Evolutionary conservation across 495 filamentous ascomycete species (phyloP), one percentile per base, ranked within the genome.

Genomic region (Aspergillus biplanus): DNA sequence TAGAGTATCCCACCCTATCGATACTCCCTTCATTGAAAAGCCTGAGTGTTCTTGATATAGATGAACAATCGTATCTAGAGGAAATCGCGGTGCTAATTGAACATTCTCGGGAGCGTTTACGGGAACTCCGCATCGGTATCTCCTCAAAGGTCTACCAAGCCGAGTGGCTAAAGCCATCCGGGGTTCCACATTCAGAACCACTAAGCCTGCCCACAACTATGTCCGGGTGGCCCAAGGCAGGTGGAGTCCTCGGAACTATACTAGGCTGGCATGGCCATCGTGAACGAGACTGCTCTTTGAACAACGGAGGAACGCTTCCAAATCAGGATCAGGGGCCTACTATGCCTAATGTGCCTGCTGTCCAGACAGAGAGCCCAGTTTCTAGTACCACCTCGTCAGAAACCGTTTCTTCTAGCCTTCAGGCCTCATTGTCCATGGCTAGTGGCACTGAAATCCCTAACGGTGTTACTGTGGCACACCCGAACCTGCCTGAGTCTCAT

Each of bases 1-100:
- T 93, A 32, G 92, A 97, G 73, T 89, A 91, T 56, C 93, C 93
- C 0, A 92, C 90, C 6, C 89, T 98, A 68, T 96, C 90, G 60
- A 85, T 93, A 15, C 79, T 98, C 5, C 92, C 92, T 13, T 85
- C 92, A 3, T 78, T 98, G 54, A 90, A 87, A 73, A 93, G 88
- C 66, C 75, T 97, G 60, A 90, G 85, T 32, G 93, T 95, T 9
- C 80, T 98, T 48, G 90, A 97, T 65, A 92, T 98, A 52, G 94
- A 98, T 66, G 92, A 96, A 69, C 78, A 90, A 7, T 84, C 87
- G 18, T 97, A 98, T 76, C 74, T 97, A 42, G 92, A 97, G 67
- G 94, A 98, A 75, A 89, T 97, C 82, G 90, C 88, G 39, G 80
- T 90, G 52, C 83, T 97, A 3, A 88, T 98, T 61, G 88, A 88